Evolutionary conservation across 1,284 basidiomycete species (phyloP).

Genomic region (Wallemia ichthyophaga): DNA sequence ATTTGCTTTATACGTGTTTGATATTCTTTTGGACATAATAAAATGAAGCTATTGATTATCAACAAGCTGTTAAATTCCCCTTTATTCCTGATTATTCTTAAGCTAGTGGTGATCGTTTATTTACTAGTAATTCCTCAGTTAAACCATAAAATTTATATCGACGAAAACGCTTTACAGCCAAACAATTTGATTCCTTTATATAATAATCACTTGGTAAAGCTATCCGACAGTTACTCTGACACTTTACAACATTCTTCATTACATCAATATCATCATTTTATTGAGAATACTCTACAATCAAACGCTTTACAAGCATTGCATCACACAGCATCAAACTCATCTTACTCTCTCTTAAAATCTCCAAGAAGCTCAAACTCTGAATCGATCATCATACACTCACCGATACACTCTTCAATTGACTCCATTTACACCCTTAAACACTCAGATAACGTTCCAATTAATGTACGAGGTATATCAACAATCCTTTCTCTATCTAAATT

Average conservation of each 20-base stretch:
- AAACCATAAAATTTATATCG: neutral
- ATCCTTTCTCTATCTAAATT: constrained; percentile 54
- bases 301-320: neutral
- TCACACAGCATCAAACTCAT: constrained; percentile 7
- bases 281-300: neutral
- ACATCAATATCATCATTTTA: neutral
- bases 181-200: neutral
- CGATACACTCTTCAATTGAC: neutral
- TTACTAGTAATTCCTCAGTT: neutral
- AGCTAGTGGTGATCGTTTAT: neutral
- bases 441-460: constrained; percentile 13
- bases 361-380: constrained; percentile 4
- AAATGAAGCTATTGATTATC: no score
- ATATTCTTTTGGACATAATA: neutral
- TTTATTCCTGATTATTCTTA: no score
- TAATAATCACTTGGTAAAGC: neutral
- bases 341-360: neutral
- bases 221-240: neutral
- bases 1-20: neutral
- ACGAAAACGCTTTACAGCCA: neutral
- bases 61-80: no score
- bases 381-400: constrained; percentile 4
- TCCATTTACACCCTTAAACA: neutral
- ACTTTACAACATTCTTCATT: neutral
- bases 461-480: constrained; percentile 58